phyloP scores from a whole-genome alignment of 345 rosid species.

The Syzygium oleosum region DNA sequence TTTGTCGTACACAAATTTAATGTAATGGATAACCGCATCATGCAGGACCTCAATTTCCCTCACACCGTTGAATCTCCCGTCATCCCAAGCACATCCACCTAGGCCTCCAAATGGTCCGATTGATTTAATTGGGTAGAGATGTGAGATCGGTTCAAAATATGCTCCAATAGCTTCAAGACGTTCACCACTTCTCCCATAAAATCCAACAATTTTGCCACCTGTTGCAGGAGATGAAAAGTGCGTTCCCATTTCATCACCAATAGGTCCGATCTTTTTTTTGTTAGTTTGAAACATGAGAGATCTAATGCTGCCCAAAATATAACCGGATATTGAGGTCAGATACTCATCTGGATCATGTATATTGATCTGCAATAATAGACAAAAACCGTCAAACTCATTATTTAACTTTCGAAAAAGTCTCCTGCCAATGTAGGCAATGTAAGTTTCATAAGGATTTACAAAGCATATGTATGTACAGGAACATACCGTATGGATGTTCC shows the following conservation, averaged over 20 bases:
- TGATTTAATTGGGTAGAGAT: neutral
- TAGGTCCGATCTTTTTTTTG: neutral
- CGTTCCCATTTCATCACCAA: neutral
- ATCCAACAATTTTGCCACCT: neutral
- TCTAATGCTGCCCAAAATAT: neutral
- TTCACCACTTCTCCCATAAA: neutral
- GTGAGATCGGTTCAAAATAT: neutral
- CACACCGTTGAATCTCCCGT: neutral
- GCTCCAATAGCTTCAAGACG: neutral
- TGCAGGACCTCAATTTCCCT: neutral
- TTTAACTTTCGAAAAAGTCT: too few species aligned
- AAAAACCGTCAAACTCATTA: too few species aligned
- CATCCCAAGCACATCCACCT: neutral
- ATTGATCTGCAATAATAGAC: too few species aligned
- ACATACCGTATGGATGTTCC: too few species aligned
- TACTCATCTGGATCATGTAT: neutral
- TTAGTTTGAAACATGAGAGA: neutral
- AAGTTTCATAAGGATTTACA: too few species aligned
- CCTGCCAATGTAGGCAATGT: too few species aligned
- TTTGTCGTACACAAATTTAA: neutral
- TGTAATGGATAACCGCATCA: neutral
- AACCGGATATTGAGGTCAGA: neutral
- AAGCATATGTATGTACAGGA: too few species aligned
- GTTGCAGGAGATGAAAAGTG: neutral
- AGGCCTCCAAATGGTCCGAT: neutral